Conservation (phyloP, 139 green algal genomes). For the Mychonastes homosphaera region DNA sequence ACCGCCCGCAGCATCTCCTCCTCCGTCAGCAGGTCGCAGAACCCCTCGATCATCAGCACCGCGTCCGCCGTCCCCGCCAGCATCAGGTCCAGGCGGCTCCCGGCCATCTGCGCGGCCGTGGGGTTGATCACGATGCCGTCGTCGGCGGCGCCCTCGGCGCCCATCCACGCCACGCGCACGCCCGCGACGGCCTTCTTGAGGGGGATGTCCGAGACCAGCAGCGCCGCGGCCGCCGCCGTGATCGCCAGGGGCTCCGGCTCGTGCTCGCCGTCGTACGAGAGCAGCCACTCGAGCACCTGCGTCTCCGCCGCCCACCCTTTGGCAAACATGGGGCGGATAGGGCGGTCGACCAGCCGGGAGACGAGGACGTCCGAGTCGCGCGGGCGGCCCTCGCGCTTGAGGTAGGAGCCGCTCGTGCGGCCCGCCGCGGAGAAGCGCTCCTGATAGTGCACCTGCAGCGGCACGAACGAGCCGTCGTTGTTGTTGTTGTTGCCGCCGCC, state of each 20-base stretch:
- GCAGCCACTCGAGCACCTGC: conserved; percentile 71
- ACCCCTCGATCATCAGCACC: conserved; percentile 98
- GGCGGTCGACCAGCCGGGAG: conserved; percentile 82
- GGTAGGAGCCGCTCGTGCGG: conserved; percentile 70
- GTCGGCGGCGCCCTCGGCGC: conserved; percentile 57
- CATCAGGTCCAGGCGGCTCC: conserved; percentile 68
- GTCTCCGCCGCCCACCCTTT: conserved; percentile 81
- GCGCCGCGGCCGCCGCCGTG: conserved; percentile 71
- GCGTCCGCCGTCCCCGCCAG: conserved; percentile 83
- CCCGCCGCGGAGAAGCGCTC: conserved; percentile 90
- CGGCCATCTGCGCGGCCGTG: conserved; percentile 21
- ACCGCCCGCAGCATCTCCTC: conserved; percentile 82
- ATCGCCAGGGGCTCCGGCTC: conserved; percentile 85
- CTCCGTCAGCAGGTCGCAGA: conserved; percentile 84
- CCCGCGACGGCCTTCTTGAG: conserved; percentile 66
- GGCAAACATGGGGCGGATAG: conserved; percentile 84
- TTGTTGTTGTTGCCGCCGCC: conserved; percentile 46
- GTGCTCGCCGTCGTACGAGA: conserved; percentile 79
- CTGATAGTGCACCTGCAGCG: conserved; percentile 85
- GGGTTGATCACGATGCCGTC: conserved; percentile 75
- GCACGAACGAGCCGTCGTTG: conserved; percentile 72
- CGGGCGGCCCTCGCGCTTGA: conserved; percentile 84
- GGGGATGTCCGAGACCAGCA: conserved; percentile 80
- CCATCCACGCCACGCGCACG: conserved; percentile 70
- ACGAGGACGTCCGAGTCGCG: conserved; percentile 80